Evolutionary conservation across 768 basidiomycete genomes (phyloP), one percentile per base, ranked within the genome.

Genomic region (Podaxis sp.): DNA sequence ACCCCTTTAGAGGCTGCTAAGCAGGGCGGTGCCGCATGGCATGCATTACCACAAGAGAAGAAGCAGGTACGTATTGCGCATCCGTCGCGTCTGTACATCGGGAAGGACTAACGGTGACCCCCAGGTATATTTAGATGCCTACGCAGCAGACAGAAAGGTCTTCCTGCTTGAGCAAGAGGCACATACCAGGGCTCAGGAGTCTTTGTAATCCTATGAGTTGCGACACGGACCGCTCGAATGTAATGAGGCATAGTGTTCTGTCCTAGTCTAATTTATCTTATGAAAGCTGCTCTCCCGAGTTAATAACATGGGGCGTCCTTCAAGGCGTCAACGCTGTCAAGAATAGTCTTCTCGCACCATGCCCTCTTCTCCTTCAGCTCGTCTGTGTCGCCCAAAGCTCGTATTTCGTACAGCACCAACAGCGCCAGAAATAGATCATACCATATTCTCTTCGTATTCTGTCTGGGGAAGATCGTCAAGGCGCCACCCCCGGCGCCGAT

Each of bases 361-460:
- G 64, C 61, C 51, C 69, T 64, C 57, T 69, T 73, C 47, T 54
- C 69, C 66, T 53, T 58, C 66, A 28, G 66, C 66, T 35, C 63
- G 25, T 57, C 28, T 44, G 23, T 38, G 14, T 50, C 47, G 65
- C 44, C 50, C 56, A 58, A 37, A 59, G 48, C 53, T 48, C 42
- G 59, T 51, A 32, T 59, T 58, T 80, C 81, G 25, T 73, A 74
- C 51, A 87, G 70, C 55, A 87, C 73, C 1, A 87, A 70, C 10
- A 86, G 66, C 11, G 86, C 84, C 61, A 88, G 67, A 68, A 87
- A 90, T 5, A 90, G 66, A 35, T 84, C 84, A 69, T 91, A 91
- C 90, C 90, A 92, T 51, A 86, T 65, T 61, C 89, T 74, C 71
- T 92, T 92, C 52, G 89, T 92, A 69, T 77, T 82, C 71, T 91